These are phyloP conservation scores for Passiflora organensis DNA, from an alignment of 345 rosid species.

Conservation along the genomic window DNA sequence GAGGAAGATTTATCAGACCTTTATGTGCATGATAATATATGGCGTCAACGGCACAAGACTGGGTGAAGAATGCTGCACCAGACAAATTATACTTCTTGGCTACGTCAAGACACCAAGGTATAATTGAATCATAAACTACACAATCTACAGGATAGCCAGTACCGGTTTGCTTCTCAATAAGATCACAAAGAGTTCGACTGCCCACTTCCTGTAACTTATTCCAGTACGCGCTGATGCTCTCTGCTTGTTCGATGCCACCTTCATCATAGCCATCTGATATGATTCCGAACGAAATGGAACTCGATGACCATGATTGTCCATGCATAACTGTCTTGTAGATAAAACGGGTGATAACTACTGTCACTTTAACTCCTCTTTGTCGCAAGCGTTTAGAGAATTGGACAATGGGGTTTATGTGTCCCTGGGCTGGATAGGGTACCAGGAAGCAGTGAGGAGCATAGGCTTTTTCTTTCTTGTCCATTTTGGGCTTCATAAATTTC, in stretches of 20 bases:
- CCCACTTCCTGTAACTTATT: constrained; percentile 11
- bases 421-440: too few species aligned
- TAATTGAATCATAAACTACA: constrained; percentile 37
- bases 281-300: constrained; percentile 23
- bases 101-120: constrained; percentile 48
- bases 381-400: constrained; percentile 27
- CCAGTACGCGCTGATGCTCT: constrained; percentile 16
- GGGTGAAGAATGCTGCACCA: constrained; percentile 41
- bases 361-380: constrained; percentile 21
- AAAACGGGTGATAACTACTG: constrained; percentile 11
- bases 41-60: constrained; percentile 35
- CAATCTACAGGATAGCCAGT: neutral
- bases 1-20: constrained; percentile 6
- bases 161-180: constrained; percentile 11
- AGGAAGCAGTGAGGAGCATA: too few species aligned
- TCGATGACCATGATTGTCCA: constrained; percentile 3
- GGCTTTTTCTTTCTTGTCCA: too few species aligned
- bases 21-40: constrained; percentile 31
- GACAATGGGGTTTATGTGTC: constrained; percentile 32
- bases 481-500: too few species aligned
- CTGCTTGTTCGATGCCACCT: constrained; percentile 20
- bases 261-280: constrained; percentile 30
- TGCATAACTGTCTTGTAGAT: constrained; percentile 11
- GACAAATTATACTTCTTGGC: constrained; percentile 30
- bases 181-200: constrained; percentile 21